Evolutionary conservation across 2,329 filamentous ascomycete genomes (phyloP), one percentile per base, ranked within the genome.

Genomic region (Dryadomyces quercus-mongolicae): DNA sequence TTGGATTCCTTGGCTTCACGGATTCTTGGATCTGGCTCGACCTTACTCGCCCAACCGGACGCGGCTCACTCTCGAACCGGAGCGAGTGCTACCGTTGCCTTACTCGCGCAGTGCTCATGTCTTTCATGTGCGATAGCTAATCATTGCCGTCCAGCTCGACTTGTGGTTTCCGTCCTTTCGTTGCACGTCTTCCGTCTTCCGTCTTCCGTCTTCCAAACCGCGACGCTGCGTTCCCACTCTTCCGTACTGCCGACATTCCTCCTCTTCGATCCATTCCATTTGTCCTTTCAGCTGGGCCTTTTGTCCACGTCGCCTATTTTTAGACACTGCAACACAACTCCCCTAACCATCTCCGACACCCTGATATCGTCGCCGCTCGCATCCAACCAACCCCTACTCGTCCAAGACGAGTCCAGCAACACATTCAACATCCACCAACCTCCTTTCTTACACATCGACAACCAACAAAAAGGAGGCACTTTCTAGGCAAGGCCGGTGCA

Each of bases 401-500:
- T 12, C 36, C 36, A 40, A 12, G 6, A 5, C 36, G 36, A 31
- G 25, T 5, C 25, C 8, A 31, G 25, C 25, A 8, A 42, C 38
- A 42, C 38, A 42, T 10, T 15, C 38, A 42, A n/a, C 38, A 42
- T 12, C 12, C 38, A 42, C 25, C 25, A 31, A 8, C 25, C 25
- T 31, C 25, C 25, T 31, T 31, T 12, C 25, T 18, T 13, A 40
- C 22, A 8, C 46, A 13, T 21, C 8, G 12, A 15, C 49, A 49
- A 38, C 18, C 8, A 12, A 40, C 18, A n/a, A 21, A 20, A 38
- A 46, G 40, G 18, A 20, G 34, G 34, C 42, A 5, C 22, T 51
- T 44, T 54, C 49, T 44, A 49, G 38, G 49, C 51, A 54, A 52
- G 58, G 36, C 49, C 54, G 56, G 54, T 52, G 51, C 51, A 43